Conservation (phyloP, 768 basidiomycete genomes). For the Tylopilus vinaceipallidus region DNA sequence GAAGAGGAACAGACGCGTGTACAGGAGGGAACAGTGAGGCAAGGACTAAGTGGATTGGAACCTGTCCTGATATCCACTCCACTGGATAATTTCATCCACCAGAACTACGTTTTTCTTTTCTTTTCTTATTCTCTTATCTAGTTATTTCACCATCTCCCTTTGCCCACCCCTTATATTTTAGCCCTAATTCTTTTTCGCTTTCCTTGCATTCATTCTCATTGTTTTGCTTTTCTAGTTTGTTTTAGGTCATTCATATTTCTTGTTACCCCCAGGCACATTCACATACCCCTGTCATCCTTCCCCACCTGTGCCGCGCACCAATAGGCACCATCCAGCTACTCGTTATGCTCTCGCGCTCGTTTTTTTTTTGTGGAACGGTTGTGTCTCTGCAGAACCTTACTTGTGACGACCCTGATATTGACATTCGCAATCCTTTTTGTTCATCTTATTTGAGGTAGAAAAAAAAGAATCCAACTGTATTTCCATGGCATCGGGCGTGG, state of each 20-base stretch:
- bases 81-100: constrained; percentile 21
- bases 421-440: constrained; percentile 11
- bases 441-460: constrained; percentile 12
- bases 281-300: constrained; percentile 22
- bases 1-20: constrained; percentile 10
- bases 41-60: constrained; percentile 17
- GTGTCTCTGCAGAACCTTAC: constrained; percentile 10
- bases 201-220: constrained; percentile 17
- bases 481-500: constrained; percentile 11
- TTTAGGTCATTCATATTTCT: constrained; percentile 15
- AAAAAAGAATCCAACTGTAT: constrained; percentile 16
- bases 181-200: constrained; percentile 25
- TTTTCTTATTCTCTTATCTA: constrained; percentile 34
- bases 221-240: constrained; percentile 17
- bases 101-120: constrained; percentile 18
- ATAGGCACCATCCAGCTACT: constrained; percentile 19
- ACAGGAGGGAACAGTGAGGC: constrained; percentile 3
- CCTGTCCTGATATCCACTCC: constrained; percentile 14
- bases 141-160: constrained; percentile 22
- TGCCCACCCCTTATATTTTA: constrained; percentile 21
- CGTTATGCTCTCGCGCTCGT: constrained; percentile 26
- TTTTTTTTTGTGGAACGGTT: constrained; percentile 16
- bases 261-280: constrained; percentile 24
- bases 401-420: constrained; percentile 26
- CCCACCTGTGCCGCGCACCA: constrained; percentile 20